Conservation (phyloP, 2,329 filamentous ascomycete species). For the Helicocarpus griseus region DNA sequence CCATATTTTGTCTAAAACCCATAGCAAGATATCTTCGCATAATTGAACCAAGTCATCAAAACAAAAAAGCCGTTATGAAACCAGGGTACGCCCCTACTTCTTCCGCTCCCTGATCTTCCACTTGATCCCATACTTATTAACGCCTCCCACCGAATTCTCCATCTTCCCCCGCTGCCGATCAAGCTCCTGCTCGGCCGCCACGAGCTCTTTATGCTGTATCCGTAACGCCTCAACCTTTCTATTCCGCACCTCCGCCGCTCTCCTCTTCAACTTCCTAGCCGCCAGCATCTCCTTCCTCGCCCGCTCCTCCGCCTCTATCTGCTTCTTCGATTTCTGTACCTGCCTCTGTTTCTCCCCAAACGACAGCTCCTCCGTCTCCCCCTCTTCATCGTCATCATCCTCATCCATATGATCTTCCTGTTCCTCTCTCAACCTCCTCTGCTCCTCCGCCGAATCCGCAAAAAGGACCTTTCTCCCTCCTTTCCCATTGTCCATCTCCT, state of each 20-base stretch:
- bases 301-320: conserved; percentile 34
- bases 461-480: conserved; percentile 29
- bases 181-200: conserved; percentile 46
- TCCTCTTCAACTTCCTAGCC: conserved; percentile 39
- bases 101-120: conserved; percentile 57
- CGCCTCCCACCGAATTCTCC: conserved; percentile 49
- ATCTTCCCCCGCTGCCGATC: conserved; percentile 53
- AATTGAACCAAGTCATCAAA: conserved; percentile 1
- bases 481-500: conserved; percentile 14
- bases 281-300: conserved; percentile 28
- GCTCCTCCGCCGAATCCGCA: conserved; percentile 29
- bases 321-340: conserved; percentile 33
- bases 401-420: conserved; percentile 19
- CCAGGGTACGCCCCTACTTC: conserved; percentile 28
- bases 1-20: background rate
- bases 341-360: conserved; percentile 11
- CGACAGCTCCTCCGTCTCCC: conserved; percentile 12
- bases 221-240: conserved; percentile 44
- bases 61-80: background rate
- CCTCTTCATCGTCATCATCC: conserved; percentile 10
- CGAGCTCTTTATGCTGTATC: conserved; percentile 46
- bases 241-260: conserved; percentile 38
- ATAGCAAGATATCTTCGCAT: background rate
- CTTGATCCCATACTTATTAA: conserved; percentile 54
- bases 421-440: conserved; percentile 18